Evolutionary conservation across 441 rosid genomes (phyloP), one percentile per base, ranked within the genome.

Genomic region (Geranium incanum): DNA sequence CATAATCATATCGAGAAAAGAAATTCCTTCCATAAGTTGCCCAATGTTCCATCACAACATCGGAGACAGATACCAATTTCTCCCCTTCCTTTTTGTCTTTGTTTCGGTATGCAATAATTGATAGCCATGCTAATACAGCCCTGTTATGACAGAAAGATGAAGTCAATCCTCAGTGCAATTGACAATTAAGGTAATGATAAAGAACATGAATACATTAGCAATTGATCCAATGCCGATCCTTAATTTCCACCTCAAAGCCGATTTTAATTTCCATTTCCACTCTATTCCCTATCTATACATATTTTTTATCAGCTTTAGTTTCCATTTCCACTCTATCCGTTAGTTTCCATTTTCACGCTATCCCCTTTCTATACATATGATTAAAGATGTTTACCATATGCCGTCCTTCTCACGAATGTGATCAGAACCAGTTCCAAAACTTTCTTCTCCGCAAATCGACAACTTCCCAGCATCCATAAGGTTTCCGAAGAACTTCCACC

Each of bases 351-450:
- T 52, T 50, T 16, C 57, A 2, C 57, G 13, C 12, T 43, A 43
- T 43, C 50, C 50, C 11, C 9, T 43, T 43, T 6, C 50, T 43
- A 43, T 6, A 43, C 50, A 43, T 43, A 43, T 6, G 12, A 43
- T 6, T 11, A 2, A 12, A 50, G 77, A 78, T 39, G 76, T 28
- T 83, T 95, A 95, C 97, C 97, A 89, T 81, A 92, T 87, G 74
- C 96, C 97, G 85, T 92, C 97, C 82, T 92, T 95, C 87, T 92
- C 99, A 19, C 93, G 92, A 76, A 95, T 84, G 82, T 95, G 97
- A 87, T 92, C 97, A 67, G 99, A 95, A 72, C 97, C 97, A 55
- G 99, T 92, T 76, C 97, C 97, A 72, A 95, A 95, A 84, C 97
- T 92, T 82, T 92, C 99, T 80, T 95, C 97, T 68, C 97, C 99